phyloP scores from a whole-genome alignment of 441 rosid genomes.

The Erodium moschatum region DNA sequence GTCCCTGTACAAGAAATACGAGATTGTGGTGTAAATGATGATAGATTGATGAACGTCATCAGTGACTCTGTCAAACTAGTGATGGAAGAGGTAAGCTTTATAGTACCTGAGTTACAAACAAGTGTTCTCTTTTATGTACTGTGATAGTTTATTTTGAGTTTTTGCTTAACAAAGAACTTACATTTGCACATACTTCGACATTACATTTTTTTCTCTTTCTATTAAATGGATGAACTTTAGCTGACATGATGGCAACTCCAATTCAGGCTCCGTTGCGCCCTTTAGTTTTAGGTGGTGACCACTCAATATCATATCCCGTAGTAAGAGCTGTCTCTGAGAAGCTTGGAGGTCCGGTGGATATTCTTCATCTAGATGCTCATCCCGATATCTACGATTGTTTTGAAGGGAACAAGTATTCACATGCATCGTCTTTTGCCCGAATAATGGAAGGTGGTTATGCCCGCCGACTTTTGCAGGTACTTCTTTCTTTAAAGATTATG shows the following conservation, averaged over 20 bases:
- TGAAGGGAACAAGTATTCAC: constrained; percentile 90
- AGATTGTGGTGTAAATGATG: constrained; percentile 92
- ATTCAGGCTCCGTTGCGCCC: constrained; percentile 79
- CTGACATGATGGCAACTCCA: constrained; percentile 10
- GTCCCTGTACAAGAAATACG: constrained; percentile 96
- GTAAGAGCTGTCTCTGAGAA: constrained; percentile 90
- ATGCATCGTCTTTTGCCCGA: constrained; percentile 97
- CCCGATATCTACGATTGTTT: constrained; percentile 83
- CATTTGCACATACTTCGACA: too few relatives aligned
- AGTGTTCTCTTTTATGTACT: too few relatives aligned
- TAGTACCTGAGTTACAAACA: too few relatives aligned
- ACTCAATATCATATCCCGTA: constrained; percentile 86
- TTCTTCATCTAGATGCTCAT: constrained; percentile 95
- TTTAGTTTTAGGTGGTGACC: constrained; percentile 90
- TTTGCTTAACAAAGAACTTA: too few relatives aligned
- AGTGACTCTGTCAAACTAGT: constrained; percentile 78
- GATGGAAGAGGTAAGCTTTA: constrained; percentile 65
- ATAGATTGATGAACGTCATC: constrained; percentile 77
- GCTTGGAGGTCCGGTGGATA: constrained; percentile 92
- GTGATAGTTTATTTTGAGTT: too few relatives aligned
- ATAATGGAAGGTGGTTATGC: constrained; percentile 98
- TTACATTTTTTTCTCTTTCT: neutral
- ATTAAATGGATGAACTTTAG: constrained; percentile 8
- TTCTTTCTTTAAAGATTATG: neutral
- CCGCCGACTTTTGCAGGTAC: constrained; percentile 81